phyloP scores from a whole-genome alignment of 495 filamentous ascomycete species.

The Podospora sp. region DNA sequence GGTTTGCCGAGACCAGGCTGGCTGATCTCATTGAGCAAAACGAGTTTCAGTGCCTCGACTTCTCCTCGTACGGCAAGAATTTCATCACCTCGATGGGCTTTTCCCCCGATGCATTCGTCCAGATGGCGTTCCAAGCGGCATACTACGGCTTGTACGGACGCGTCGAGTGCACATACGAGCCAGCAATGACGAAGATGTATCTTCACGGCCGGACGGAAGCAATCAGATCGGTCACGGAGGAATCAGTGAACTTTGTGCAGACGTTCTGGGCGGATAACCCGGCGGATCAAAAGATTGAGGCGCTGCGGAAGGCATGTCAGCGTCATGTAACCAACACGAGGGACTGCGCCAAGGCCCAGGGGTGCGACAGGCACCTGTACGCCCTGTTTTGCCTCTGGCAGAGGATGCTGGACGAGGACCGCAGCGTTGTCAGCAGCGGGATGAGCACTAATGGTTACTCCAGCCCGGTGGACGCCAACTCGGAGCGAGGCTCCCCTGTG shows the following conservation, averaged over 20 bases:
- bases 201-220: slow-evolving; percentile 95
- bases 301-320: slow-evolving; percentile 78
- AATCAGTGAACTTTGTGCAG: slow-evolving; percentile 81
- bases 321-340: slow-evolving; percentile 79
- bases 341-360: slow-evolving; percentile 87
- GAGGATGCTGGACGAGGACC: slow-evolving; percentile 76
- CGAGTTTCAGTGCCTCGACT: slow-evolving; percentile 92
- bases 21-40: slow-evolving; percentile 96
- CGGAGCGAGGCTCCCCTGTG: slow-evolving; percentile 49
- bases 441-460: slow-evolving; percentile 58
- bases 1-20: slow-evolving; percentile 93
- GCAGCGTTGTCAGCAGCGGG: slow-evolving; percentile 54
- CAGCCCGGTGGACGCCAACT: slow-evolving; percentile 56
- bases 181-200: slow-evolving; percentile 95
- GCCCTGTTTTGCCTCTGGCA: slow-evolving; percentile 97
- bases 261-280: slow-evolving; percentile 95
- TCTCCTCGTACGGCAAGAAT: slow-evolving; percentile 88
- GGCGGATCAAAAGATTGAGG: slow-evolving; percentile 77
- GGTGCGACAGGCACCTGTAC: slow-evolving; percentile 93
- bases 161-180: slow-evolving; percentile 94
- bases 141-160: slow-evolving; percentile 97
- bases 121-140: slow-evolving; percentile 98
- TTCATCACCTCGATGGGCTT: slow-evolving; percentile 97
- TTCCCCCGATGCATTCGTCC: slow-evolving; percentile 95
- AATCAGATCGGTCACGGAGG: slow-evolving; percentile 80